A percentile compares a stretch with the other conserved stretches of the same genome.
These are phyloP conservation scores for Globisporangium splendens DNA, from an alignment of 352 stramenopile species.

Conservation along the genomic window DNA sequence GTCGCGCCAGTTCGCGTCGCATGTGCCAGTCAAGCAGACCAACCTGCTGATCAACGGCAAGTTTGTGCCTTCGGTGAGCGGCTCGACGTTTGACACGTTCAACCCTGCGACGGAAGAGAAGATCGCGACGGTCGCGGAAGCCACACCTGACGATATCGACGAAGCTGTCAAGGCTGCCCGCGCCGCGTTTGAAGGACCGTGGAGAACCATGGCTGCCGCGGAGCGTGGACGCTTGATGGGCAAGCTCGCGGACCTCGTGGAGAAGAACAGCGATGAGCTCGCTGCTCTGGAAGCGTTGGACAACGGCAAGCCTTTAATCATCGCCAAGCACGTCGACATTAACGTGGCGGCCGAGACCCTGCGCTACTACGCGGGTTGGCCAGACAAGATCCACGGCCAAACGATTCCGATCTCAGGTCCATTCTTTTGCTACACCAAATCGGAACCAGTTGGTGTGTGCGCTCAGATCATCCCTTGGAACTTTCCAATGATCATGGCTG, in stretches of 20 bases:
- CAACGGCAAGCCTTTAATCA: conserved; percentile 90
- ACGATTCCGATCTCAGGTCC: conserved; percentile 53
- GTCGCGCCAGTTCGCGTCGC: too few relatives aligned
- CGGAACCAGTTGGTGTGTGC: conserved; percentile 81
- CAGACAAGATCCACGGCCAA: conserved; percentile 74
- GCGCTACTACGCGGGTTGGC: conserved; percentile 93
- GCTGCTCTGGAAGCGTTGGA: conserved; percentile 90
- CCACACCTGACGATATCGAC: conserved; percentile 62
- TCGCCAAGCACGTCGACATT: conserved; percentile 80
- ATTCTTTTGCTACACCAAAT: conserved; percentile 57
- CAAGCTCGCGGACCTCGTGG: conserved; percentile 43
- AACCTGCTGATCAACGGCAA: conserved; percentile 85
- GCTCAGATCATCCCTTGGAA: conserved; percentile 96
- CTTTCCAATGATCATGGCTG: conserved; percentile 95
- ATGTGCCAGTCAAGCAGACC: not conserved
- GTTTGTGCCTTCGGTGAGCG: conserved; percentile 66
- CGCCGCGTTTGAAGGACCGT: conserved; percentile 76
- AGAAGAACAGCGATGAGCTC: conserved; percentile 59
- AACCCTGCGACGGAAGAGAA: conserved; percentile 83
- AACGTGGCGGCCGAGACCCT: conserved; percentile 79
- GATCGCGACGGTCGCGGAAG: conserved; percentile 65
- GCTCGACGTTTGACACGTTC: conserved; percentile 74
- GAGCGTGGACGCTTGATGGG: conserved; percentile 36
- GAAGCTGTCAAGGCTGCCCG: conserved; percentile 67
- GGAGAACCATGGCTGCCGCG: conserved; percentile 44